Evolutionary conservation across 164 flowering plant genomes (phyloP), one percentile per base, ranked within the genome.

Genomic region (Nymphaea thermarum): DNA sequence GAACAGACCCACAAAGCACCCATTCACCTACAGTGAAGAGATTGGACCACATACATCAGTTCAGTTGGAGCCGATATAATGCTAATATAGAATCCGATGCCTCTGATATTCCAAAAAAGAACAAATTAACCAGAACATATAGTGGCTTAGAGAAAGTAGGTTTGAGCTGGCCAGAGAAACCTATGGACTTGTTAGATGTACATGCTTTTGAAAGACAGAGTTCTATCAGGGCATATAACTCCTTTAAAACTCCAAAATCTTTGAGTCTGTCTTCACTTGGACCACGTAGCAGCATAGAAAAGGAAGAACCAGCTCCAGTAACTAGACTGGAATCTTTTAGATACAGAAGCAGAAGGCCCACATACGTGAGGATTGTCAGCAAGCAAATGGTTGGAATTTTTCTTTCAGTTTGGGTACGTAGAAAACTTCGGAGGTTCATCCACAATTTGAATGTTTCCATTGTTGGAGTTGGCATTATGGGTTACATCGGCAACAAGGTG

Each of bases 321-420:
- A 68, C 87, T 73, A 87, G 90, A 80, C 82, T 91, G 62, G 87
- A 91, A 72, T 71, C 89, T 7, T 71, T 90, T 43, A 67, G 86
- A 71, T 80, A 77, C 47, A 73, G 80, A 76, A 90, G 85, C 69
- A 85, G 87, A 72, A 79, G 81, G 74, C 77, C 97, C 60, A 74
- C 85, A 62, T 95, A 71, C 80, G 98, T 92, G 43, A 83, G 93
- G 78, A 85, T 95, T 59, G 84, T 87, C 42, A 95, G 99, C 71
- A 95, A 95, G 81, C 96, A 95, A 77, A 95, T 95, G 99, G 98
- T 95, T 77, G 98, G 99, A 8, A 66, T 92, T 68, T 95, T 90
- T 70, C 80, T 95, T 63, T 80, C 93, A 18, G 66, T 95, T 73
- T 95, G 99, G 99, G 96, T 92, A 57, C 91, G 93, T 42, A 84